Evolutionary conservation across 148 eudicot genomes (phyloP), one percentile per base, ranked within the genome.

Genomic region (Polygonum aviculare): DNA sequence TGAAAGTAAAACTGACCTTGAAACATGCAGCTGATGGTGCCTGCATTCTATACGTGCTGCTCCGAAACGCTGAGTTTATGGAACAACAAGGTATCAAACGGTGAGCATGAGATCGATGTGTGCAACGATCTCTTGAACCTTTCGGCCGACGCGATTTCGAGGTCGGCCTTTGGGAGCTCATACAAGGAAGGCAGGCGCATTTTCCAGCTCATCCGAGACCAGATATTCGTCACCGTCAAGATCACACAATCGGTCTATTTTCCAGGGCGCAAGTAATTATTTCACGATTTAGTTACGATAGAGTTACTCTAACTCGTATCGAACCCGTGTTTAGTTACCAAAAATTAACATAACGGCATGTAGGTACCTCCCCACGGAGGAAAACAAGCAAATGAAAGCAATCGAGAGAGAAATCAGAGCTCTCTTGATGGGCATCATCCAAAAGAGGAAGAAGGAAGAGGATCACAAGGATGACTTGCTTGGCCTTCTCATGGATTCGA

Each of bases 131-230:
- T 86, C 5, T 48, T 41, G 12, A 80, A 47, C 33, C 35, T 86
- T 50, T 77, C 86, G 2, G 79, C 81, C 2, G 86, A 86, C 71
- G 83, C 75, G 2, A 83, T 86, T 35, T 86, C 88, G n/a, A 55
- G 88, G 21, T 79, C 83, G 8, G 86, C 86, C 6, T 86, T 86
- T 69, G 86, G 86, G 12, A 86, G 84, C 72, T 81, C 74, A 65
- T 86, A 81, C 40, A 60, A 79, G 50, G 88, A 86, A 70, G 88
- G 86, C 2, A 45, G 72, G n/a, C 76, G 76, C 62, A 83, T 86
- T 63, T 83, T 86, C 69, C 84, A 81, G 36, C 88, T 79, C 54
- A 73, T 78, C 7, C 77, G 63, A 70, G 86, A 83, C 35, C 84
- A 74, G 60, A 77, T 70, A 11, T 45, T 21, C 9, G 54, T 79